Base-by-base conservation (phyloP, 2,329 filamentous ascomycete genomes). In the Aspergillus floridensis region DNA sequence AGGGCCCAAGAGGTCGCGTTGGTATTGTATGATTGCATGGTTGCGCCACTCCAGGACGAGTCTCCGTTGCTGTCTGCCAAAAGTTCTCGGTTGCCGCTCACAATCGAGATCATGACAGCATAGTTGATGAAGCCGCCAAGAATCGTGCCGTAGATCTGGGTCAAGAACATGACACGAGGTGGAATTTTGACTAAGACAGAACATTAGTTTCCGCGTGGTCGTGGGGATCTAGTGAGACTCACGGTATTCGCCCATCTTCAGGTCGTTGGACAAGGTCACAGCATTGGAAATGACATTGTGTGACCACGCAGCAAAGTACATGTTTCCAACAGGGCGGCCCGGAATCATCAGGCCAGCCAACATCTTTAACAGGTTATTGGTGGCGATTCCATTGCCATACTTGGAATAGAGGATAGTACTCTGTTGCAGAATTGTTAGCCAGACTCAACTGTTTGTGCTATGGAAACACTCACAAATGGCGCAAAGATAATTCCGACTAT, bases 81-180 rank as follows among this genome's bases (percentile, higher is more conserved):
- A 2, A 84, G 72, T 0, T 76, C 81, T n/a, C 77, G 77, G 56
- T 85, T 80, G 38, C 71, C 71, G 4, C 65, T 75, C 1, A 85
- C 80, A 44, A 86, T 84, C 12, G 78, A 79, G 19, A 78, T 80
- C 83, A 86, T 85, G 53, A 85, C 76, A 11, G 76, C 81, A 58
- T 84, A 85, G 72, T 83, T 84, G 66, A 85, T 67, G 53, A 80
- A 81, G 0, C 77, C 82, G 7, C 83, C 83, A 0, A 86, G 72
- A 1, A 85, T 65, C 0, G 82, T 85, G 16, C 82, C 83, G 62
- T 82, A 85, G 4, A 85, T 75, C 35, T 86, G 83, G 0, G 82
- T 85, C 5, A 79, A 64, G 63, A 86, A 85, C 82, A 85, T 85
- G 53, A 78, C 68, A 0, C 81, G 78, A 2, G 81, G 82, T 1